Base-by-base conservation (phyloP, 1,139 yeast genomes). In the Magnusiomyces fungicola region DNA sequence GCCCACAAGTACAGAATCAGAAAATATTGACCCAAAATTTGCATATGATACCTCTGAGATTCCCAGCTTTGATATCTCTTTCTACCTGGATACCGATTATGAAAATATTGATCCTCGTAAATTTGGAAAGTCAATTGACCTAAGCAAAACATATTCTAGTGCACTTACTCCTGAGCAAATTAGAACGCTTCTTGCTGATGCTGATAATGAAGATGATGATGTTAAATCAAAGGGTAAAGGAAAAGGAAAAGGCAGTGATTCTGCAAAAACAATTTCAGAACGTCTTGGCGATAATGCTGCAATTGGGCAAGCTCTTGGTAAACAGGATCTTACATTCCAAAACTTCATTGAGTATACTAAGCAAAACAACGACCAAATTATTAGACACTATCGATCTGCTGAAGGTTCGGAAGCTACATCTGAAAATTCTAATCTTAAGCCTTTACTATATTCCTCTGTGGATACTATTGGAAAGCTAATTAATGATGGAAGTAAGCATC, bases 331-430 rank as follows among this genome's bases (percentile, higher is more conserved):
- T 53, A 78, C 76, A 16, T 92, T 92, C 67, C 90, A 85, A 61
- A 78, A 80, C 50, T 92, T 92, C 64, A 77, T 87, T 30, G 81
- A 78, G 47, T 72, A 80, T 2, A 83, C 86, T 10, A 81, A 81
- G 16, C 84, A 83, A 61, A 92, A 92, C 62, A 92, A 97, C 3
- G 74, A 76, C 1, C 98, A 92, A 66, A 86, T 92, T 2, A 72
- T 92, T 43, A 75, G 98, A 51, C 90, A 90, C 65, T 87, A 88
- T 48, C 57, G 64, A 3, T 57, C 56, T 4, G 7, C 24, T 3
- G 19, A 25, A 40, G 43, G 16, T 12, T 10, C 43, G 24, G 22
- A 16, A 3, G 22, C 7, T 22, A 6, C 39, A 19, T 9, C 24
- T 18, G 23, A 18, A 4, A 6, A 36, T 19, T 6, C 22, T 5